Percentiles rank a stretch among this genome's conserved stretches.
Conservation (phyloP, 768 basidiomycete species). For the Calvatia gigantea region DNA sequence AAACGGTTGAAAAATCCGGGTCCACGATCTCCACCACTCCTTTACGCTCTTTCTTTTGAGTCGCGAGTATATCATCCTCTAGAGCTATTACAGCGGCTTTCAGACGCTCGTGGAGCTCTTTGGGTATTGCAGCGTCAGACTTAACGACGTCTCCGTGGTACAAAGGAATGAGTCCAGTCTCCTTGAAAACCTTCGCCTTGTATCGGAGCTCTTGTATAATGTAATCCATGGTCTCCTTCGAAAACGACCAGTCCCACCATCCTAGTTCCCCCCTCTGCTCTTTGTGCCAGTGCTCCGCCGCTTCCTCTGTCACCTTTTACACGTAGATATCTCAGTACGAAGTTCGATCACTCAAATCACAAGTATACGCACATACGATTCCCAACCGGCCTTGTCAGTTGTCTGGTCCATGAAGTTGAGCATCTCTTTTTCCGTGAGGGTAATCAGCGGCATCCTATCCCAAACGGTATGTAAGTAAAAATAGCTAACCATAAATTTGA, state of each 20-base stretch:
- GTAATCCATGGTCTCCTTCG: slow-evolving; percentile 19
- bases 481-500: no score
- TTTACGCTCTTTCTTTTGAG: slow-evolving; percentile 39
- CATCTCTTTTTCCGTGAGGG: slow-evolving; percentile 18
- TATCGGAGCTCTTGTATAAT: slow-evolving; percentile 21
- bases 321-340: slow-evolving; percentile 10
- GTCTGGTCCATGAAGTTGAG: slow-evolving; percentile 17
- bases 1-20: no score
- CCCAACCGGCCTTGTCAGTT: slow-evolving; percentile 20
- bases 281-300: no score
- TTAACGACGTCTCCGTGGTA: slow-evolving; percentile 22
- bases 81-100: slow-evolving; percentile 21
- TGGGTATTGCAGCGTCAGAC: slow-evolving; percentile 27
- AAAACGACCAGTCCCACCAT: not conserved
- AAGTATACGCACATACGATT: slow-evolving; percentile 17
- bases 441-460: slow-evolving; percentile 8
- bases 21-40: slow-evolving; percentile 29
- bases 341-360: no score
- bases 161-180: slow-evolving; percentile 14
- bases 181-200: slow-evolving; percentile 16
- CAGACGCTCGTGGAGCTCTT: slow-evolving; percentile 17
- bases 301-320: slow-evolving; percentile 16
- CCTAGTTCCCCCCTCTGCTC: slow-evolving; percentile 17
- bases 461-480: no score
- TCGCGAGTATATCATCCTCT: slow-evolving; percentile 29